A percentile compares a stretch with the other conserved stretches of the same genome.
Conservation (phyloP, 345 rosid genomes). For the Sonneratia caseolaris region DNA sequence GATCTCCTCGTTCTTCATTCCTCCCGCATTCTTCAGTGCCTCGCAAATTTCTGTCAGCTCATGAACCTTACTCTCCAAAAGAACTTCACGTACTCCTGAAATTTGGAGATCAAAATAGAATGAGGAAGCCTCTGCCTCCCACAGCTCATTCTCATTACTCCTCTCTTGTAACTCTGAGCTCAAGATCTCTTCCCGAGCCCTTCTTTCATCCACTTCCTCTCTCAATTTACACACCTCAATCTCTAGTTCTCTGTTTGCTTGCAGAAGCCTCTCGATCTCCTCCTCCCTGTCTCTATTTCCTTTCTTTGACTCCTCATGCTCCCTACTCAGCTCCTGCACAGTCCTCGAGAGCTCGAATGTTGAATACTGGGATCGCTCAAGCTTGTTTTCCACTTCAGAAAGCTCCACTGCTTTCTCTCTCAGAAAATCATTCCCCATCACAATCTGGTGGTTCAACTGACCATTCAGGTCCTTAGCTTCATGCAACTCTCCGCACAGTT, state of each 20-base stretch:
- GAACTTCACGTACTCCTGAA: constrained; percentile 56
- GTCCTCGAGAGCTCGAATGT: constrained; percentile 44
- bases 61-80: constrained; percentile 52
- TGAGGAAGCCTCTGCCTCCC: constrained; percentile 87
- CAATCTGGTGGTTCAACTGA: constrained; percentile 44
- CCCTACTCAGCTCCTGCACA: constrained; percentile 55
- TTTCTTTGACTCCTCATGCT: constrained; percentile 40
- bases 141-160: constrained; percentile 66
- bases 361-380: constrained; percentile 43
- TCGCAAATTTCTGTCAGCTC: constrained; percentile 44
- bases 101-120: constrained; percentile 81
- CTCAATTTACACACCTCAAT: constrained; percentile 28
- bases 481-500: constrained; percentile 41
- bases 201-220: constrained; percentile 40
- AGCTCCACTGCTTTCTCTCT: constrained; percentile 49
- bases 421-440: constrained; percentile 40
- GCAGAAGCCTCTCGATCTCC: constrained; percentile 41
- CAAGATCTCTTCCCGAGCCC: constrained; percentile 52
- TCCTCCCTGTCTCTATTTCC: constrained; percentile 26
- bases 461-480: constrained; percentile 46
- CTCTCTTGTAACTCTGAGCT: constrained; percentile 71
- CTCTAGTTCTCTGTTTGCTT: constrained; percentile 44
- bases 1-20: constrained; percentile 30
- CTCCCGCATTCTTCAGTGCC: constrained; percentile 40
- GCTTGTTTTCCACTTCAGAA: constrained; percentile 56